Percentiles rank a stretch among this genome's conserved stretches.
phyloP scores from a whole-genome alignment of 192 early-diverging fungal genomes.

The Backusella australiensis region DNA sequence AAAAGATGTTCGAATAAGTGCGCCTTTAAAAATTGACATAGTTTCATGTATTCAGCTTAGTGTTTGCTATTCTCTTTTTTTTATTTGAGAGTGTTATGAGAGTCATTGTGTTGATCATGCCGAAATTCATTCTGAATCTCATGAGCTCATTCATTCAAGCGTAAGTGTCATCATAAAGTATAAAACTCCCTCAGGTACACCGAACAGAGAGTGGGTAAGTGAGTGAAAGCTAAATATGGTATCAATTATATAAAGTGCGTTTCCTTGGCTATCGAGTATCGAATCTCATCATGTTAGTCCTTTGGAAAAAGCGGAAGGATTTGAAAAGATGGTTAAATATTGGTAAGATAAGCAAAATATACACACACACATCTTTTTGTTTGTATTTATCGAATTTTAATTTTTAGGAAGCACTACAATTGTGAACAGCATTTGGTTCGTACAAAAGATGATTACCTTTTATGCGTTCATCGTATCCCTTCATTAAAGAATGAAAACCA shows the following conservation, averaged over 20 bases:
- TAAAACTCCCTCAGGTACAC: neutral
- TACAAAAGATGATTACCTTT: conserved; percentile 82
- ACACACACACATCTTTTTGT: neutral
- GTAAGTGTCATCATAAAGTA: conserved; percentile 16
- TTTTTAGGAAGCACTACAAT: conserved; percentile 45
- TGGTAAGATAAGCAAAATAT: conserved; percentile 12
- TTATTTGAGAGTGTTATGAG: conserved; percentile 70
- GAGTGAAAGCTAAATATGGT: neutral
- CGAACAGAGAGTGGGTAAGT: neutral
- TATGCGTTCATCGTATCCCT: conserved; percentile 82
- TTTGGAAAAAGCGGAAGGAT: conserved; percentile 41
- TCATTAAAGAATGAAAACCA: conserved; percentile 14
- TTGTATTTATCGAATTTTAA: neutral
- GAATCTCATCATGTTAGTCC: conserved; percentile 35
- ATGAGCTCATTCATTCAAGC: conserved; percentile 22
- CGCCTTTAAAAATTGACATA: neutral
- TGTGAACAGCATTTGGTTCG: conserved; percentile 81
- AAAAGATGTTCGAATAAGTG: neutral
- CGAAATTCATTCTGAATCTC: conserved; percentile 49
- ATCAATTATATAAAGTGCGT: neutral
- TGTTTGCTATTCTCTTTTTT: conserved; percentile 62
- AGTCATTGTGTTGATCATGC: conserved; percentile 63
- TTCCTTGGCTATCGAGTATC: conserved; percentile 27
- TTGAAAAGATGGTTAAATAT: conserved; percentile 39
- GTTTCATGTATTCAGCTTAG: conserved; percentile 30